These are phyloP conservation scores for Trichoderma arundinaceum DNA, from an alignment of 2,329 filamentous ascomycete genomes.

Conservation along the genomic window DNA sequence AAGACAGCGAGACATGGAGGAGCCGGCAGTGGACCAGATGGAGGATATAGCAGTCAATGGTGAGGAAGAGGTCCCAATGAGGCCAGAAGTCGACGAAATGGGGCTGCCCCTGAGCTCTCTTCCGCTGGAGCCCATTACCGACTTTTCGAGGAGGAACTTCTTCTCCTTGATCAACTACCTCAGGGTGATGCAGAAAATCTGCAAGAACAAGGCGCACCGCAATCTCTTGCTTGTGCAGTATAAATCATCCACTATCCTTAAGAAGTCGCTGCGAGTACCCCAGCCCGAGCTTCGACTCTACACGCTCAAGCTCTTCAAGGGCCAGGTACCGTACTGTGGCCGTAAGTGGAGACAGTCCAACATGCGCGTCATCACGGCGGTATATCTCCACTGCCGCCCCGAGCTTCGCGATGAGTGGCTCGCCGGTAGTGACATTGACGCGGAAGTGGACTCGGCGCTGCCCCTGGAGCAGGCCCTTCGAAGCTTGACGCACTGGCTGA, in stretches of 20 bases:
- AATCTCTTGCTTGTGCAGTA: slow-evolving; percentile 94
- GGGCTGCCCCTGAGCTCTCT: slow-evolving; percentile 77
- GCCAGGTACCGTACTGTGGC: slow-evolving; percentile 96
- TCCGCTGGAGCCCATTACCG: slow-evolving; percentile 78
- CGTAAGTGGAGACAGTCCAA: slow-evolving; percentile 98
- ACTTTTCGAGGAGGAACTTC: slow-evolving; percentile 92
- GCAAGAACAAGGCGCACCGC: slow-evolving; percentile 92
- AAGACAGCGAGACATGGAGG: slow-evolving; percentile 57
- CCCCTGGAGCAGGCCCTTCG: slow-evolving; percentile 90
- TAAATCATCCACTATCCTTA: slow-evolving; percentile 90
- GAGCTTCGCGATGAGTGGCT: slow-evolving; percentile 96
- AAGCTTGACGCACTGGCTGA: slow-evolving; percentile 93
- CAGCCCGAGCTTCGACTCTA: slow-evolving; percentile 88
- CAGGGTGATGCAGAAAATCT: slow-evolving; percentile 96
- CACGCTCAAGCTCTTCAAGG: slow-evolving; percentile 97
- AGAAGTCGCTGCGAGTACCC: slow-evolving; percentile 88
- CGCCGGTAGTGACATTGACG: slow-evolving; percentile 86
- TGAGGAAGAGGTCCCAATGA: slow-evolving; percentile 44
- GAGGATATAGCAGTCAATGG: slow-evolving; percentile 37
- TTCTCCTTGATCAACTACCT: slow-evolving; percentile 95
- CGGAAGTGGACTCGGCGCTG: slow-evolving; percentile 89
- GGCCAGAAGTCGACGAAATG: slow-evolving; percentile 80
- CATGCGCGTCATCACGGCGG: slow-evolving; percentile 97
- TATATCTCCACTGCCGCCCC: slow-evolving; percentile 91
- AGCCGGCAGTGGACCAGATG: slow-evolving; percentile 39